Evolutionary conservation across 352 stramenopile species (phyloP), one percentile per base, ranked within the genome.

Genomic region (Phytophthora foliorum): DNA sequence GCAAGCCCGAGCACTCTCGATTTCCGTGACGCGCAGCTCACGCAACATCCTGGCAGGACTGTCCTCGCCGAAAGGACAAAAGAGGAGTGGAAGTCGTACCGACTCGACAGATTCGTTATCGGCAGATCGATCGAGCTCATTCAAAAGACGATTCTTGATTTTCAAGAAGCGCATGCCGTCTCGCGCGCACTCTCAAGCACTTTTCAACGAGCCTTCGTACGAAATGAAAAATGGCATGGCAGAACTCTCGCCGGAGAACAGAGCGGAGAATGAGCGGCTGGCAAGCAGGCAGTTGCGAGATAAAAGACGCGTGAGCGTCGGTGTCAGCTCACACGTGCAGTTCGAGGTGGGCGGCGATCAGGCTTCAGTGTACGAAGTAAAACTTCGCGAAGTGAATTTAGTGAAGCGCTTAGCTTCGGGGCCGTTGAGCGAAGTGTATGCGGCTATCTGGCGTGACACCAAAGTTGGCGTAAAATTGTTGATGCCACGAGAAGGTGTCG

Each of bases 311-410:
- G 54, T 91, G 9, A 94, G 86, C n/a, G 57, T 92, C 1, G 84
- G 82, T n/a, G 70, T 52, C 4, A 79, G 77, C 16, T 88, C 86
- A 9, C 74, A 80, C 19, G 58, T 94, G 38, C 79, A 81, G 25
- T 94, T 94, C 57, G 71, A 93, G 16, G 81, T 94, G 3, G 82
- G 78, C n/a, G 82, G 79, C n/a, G 80, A 92, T 65, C 81, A 91
- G 25, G 76, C 89, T 55, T 84, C 77, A 0, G 86, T 94, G 46
- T 94, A 94, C 57, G 86, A 94, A 57, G 80, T 93, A 54, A 94
- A 94, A 59, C 75, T 94, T 16, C 77, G 83, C 10, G 86, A 94
- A 61, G 84, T 94, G 59, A 78, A 85, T 25, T 52, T 94, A 16
- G 84, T 93, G 34, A 92, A 92, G 59, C 76, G 85, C 4, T 63